Percentiles rank a stretch among this genome's conserved stretches.
Conservation (phyloP, 805 yeast species). For the Lipomyces spencermartinsiae region DNA sequence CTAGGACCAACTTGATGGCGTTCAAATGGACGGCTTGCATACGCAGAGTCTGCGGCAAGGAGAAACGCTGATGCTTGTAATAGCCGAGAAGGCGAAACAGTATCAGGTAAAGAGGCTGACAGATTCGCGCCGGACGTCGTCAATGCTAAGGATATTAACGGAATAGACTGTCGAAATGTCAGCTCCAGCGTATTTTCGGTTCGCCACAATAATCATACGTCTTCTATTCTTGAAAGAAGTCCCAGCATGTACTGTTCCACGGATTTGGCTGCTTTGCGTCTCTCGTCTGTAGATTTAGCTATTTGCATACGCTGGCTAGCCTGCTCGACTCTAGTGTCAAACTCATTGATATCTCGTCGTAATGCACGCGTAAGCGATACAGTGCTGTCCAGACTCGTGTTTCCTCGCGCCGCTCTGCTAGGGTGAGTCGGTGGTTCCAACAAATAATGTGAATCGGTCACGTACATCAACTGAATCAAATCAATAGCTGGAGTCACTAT, state of each 20-base stretch:
- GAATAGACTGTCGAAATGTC: conserved; percentile 53
- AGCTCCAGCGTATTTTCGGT: background rate
- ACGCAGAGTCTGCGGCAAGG: conserved; percentile 49
- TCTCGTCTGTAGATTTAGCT: conserved; percentile 36
- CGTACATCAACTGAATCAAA: conserved; percentile 58
- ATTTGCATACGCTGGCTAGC: conserved; percentile 47
- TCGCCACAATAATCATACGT: conserved; percentile 38
- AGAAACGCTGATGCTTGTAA: conserved; percentile 65
- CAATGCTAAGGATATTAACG: conserved; percentile 67
- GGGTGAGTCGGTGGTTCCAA: background rate
- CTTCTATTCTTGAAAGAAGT: conserved; percentile 62
- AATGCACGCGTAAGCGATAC: conserved; percentile 61
- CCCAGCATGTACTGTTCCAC: conserved; percentile 59
- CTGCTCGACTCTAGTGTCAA: conserved; percentile 57
- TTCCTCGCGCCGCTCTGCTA: conserved; percentile 60
- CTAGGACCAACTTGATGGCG: conserved; percentile 60
- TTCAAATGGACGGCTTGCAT: conserved; percentile 25
- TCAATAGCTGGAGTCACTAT: conserved; percentile 73
- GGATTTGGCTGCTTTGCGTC: conserved; percentile 51
- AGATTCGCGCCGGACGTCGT: conserved; percentile 72
- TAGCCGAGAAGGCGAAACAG: conserved; percentile 67
- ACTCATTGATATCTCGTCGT: conserved; percentile 62
- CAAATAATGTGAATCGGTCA: background rate
- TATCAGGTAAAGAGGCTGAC: conserved; percentile 55
- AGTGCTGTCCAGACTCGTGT: conserved; percentile 62